Base-by-base conservation (phyloP, 345 rosid species). In the Brassica juncea region DNA sequence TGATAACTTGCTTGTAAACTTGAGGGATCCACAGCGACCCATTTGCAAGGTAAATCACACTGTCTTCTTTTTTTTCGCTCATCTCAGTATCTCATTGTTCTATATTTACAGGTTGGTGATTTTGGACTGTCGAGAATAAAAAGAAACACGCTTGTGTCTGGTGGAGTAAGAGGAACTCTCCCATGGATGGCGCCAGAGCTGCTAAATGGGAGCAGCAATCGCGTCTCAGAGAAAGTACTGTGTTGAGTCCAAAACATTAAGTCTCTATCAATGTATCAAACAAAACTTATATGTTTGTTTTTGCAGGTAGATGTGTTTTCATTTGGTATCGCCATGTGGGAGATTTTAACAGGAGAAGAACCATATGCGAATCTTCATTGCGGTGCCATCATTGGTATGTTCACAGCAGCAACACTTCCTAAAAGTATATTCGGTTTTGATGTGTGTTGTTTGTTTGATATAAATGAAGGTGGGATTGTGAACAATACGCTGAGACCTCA, bases 121-220 rank as follows among this genome's bases (percentile, higher is more conserved):
- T 91, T 92, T 27, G 94, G 96, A 35, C 76, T 92, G 86, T 92
- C 97, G 23, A 88, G 87, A 84, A 89, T 92, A 55, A 92, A 92
- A 73, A 83, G 86, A 94, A 59, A 23, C 63, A 59, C 31, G n/a
- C 6, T 58, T 58, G 62, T 58, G 5, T 57, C 62, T 8, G 28
- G 62, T 55, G 61, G 61, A 55, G 61, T 55, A 7, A 55, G 61
- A 55, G 61, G 97, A 82, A 92, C 97, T 9, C 93, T 92, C 54
- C 97, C 97, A 1, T 90, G 92, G 97, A 55, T 55, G 61, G 27
- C 97, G 25, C 94, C 97, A 0, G 94, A 92, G 70, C 81, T 90
- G 30, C 70, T 92, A 76, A 88, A 85, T 37, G 97, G 94, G 6
- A 86, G 85, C 77, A 92, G 88, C 66, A 88, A 68, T 74, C 85